Base-by-base conservation (phyloP, 495 filamentous ascomycete species). In the Evernia prunastri region DNA sequence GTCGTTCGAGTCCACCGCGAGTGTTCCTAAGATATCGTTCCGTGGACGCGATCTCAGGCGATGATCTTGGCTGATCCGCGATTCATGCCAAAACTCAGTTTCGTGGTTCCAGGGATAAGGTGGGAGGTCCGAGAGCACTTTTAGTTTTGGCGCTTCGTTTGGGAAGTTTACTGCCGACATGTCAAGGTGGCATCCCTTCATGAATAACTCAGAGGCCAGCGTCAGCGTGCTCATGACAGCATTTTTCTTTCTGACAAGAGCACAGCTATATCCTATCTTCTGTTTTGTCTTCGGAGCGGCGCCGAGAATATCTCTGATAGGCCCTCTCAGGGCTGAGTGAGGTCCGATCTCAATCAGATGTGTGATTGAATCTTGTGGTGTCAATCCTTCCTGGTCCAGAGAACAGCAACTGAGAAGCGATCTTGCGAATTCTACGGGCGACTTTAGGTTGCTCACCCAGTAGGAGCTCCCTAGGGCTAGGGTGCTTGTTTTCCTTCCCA, bases 91-190 rank as follows among this genome's bases (percentile, higher is more conserved):
- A 64, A 76, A 73, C 4, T 65, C 66, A 10, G 69, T 70, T 3
- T 66, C 59, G 56, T 82, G 75, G 65, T 79, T 74, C 75, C 75
- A 82, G 29, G 72, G 72, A 68, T 84, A 84, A 5, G 70, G 71
- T 42, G 81, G 80, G 8, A 82, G 67, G 53, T 81, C 76, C 10
- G 72, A 72, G 49, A 78, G 36, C 5, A 58, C 39, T 36, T 49
- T 61, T 42, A 3, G 4, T 54, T 25, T 12, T 10, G 5, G 5
- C 23, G 4, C 49, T 20, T 10, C 8, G 12, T 39, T 62, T 33
- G 61, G 63, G 42, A 65, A 65, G 56, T 75, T 76, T n/a, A 75
- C 47, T 10, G 61, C 64, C 0, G 61, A 69, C 43, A 74, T 69
- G 23, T 70, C 47, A 4, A 77, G n/a, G 0, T 51, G 12, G 47